A percentile compares a stretch with the other conserved stretches of the same genome.
These are phyloP conservation scores for Fragaria ananassa DNA, from an alignment of 306 rosid genomes.

Conservation along the genomic window DNA sequence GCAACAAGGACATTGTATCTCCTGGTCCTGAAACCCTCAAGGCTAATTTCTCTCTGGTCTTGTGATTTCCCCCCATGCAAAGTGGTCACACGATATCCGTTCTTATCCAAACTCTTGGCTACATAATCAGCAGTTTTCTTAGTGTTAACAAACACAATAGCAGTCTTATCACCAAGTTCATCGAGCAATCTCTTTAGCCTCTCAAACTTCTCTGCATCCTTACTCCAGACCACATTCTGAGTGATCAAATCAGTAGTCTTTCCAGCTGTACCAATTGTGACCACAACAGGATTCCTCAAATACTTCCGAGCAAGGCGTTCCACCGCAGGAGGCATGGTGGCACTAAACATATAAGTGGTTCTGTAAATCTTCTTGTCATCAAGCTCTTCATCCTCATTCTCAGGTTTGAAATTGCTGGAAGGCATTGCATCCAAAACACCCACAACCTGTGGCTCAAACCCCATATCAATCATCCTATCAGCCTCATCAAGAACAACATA, in stretches of 20 bases:
- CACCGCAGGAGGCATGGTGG: slow-evolving; percentile 90
- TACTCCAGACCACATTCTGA: slow-evolving; percentile 65
- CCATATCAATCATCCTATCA: slow-evolving; percentile 97
- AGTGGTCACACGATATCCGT: slow-evolving; percentile 75
- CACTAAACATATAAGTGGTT: slow-evolving; percentile 92
- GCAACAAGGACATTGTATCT: slow-evolving; percentile 87
- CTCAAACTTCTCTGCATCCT: slow-evolving; percentile 44
- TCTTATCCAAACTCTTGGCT: slow-evolving; percentile 49
- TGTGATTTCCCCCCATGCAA: slow-evolving; percentile 92
- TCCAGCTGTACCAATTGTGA: slow-evolving; percentile 87
- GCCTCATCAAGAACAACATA: slow-evolving; percentile 97
- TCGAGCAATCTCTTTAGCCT: slow-evolving; percentile 46
- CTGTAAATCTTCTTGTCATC: slow-evolving; percentile 81
- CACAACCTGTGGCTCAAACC: slow-evolving; percentile 85
- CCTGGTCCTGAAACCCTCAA: slow-evolving; percentile 87
- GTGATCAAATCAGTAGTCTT: slow-evolving; percentile 76
- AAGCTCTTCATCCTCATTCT: slow-evolving; percentile 90
- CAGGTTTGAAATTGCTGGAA: slow-evolving; percentile 83
- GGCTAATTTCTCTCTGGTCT: slow-evolving; percentile 88
- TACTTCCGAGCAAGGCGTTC: slow-evolving; percentile 87
- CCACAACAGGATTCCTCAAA: slow-evolving; percentile 86
- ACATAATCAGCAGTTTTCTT: slow-evolving; percentile 50
- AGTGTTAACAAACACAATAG: slow-evolving; percentile 55
- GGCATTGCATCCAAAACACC: slow-evolving; percentile 96
- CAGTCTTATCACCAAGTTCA: slow-evolving; percentile 53